Evolutionary conservation across 1,284 basidiomycete species (phyloP).

Genomic region (Leccinum griseonigrum): DNA sequence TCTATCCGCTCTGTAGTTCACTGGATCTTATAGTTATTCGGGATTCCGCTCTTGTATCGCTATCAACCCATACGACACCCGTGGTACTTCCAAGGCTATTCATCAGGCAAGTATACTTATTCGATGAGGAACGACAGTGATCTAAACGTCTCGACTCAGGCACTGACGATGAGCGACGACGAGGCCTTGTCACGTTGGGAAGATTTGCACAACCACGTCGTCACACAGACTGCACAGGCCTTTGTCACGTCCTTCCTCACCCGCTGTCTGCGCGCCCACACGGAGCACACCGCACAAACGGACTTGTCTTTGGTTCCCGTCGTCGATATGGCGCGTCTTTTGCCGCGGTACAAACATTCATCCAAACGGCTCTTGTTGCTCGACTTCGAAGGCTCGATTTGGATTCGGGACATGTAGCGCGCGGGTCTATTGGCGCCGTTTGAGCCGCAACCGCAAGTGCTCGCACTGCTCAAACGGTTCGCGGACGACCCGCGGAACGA

Average conservation of each 20-base stretch:
- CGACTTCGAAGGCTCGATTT: constrained; percentile 80
- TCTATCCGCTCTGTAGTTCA: constrained; percentile 53
- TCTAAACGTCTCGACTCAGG: constrained; percentile 32
- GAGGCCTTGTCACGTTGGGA: constrained; percentile 78
- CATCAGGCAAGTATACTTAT: constrained; percentile 38
- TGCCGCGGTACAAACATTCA: constrained; percentile 63
- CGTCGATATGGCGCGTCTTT: constrained; percentile 50
- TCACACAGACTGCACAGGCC: constrained; percentile 84
- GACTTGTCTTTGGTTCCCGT: constrained; percentile 42
- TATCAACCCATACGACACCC: constrained; percentile 81
- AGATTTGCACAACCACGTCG: constrained; percentile 83
- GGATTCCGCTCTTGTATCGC: constrained; percentile 85
- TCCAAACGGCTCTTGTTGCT: constrained; percentile 66
- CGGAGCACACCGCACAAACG: constrained; percentile 50
- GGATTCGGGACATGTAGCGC: constrained; percentile 53
- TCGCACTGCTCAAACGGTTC: constrained; percentile 60
- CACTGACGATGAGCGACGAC: constrained; percentile 85
- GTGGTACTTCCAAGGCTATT: constrained; percentile 75
- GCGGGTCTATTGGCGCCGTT: constrained; percentile 44
- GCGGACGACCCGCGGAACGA: constrained; percentile 67
- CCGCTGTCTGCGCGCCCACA: constrained; percentile 65
- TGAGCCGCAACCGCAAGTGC: constrained; percentile 51
- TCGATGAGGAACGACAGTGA: background rate
- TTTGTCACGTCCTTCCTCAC: constrained; percentile 81
- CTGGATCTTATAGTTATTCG: constrained; percentile 82